Conservation (phyloP, 2,329 filamentous ascomycete species). For the Plenodomus tracheiphilus region DNA sequence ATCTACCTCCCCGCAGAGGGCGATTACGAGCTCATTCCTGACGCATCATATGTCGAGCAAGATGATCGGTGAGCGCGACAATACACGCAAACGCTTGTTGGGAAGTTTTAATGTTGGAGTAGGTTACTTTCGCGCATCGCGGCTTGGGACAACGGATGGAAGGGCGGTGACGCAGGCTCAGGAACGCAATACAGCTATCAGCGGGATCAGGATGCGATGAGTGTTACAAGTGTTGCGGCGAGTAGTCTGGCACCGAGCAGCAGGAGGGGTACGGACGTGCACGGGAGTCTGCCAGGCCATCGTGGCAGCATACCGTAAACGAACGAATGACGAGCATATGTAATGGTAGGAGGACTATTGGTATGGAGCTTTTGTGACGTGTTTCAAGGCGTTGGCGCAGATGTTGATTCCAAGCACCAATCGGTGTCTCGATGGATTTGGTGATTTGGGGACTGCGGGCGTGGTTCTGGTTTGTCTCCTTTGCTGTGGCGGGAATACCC, state of each 20-base stretch:
- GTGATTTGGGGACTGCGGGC: too few species aligned
- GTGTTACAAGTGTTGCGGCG: slow-evolving; percentile 16
- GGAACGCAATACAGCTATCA: slow-evolving; percentile 24
- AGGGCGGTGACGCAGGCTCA: slow-evolving; percentile 14
- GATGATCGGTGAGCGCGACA: slow-evolving; percentile 38
- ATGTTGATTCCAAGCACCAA: too few species aligned
- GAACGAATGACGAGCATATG: background rate
- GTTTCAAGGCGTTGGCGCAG: too few species aligned
- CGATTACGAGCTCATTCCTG: slow-evolving; percentile 78
- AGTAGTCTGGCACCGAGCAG: slow-evolving; percentile 11
- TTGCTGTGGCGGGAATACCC: too few species aligned
- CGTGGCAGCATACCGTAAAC: background rate
- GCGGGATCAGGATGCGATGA: slow-evolving; percentile 24
- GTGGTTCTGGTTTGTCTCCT: too few species aligned
- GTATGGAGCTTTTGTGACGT: too few species aligned
- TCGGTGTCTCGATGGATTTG: too few species aligned
- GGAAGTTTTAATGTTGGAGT: slow-evolving; percentile 23
- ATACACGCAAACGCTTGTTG: background rate
- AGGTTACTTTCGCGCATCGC: slow-evolving; percentile 40
- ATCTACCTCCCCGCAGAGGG: slow-evolving; percentile 76
- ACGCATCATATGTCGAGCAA: slow-evolving; percentile 30
- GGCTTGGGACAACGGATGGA: slow-evolving; percentile 42
- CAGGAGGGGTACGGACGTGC: slow-evolving; percentile 2
- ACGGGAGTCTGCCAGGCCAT: background rate
- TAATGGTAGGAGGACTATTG: background rate